These are phyloP conservation scores for Pythium vanterpoolii DNA, from an alignment of 352 stramenopile genomes.

Conservation along the genomic window DNA sequence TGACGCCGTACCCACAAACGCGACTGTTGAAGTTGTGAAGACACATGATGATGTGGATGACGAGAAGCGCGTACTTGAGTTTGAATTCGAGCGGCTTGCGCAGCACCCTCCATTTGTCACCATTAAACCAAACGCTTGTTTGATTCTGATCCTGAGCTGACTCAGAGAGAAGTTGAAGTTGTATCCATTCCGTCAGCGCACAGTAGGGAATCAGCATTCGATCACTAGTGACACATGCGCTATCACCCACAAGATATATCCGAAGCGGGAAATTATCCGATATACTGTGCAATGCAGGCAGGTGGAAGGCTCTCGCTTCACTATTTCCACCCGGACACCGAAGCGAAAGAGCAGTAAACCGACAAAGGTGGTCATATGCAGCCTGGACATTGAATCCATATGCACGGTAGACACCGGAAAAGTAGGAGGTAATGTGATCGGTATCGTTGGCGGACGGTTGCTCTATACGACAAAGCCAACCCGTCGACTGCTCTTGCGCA, in stretches of 20 bases:
- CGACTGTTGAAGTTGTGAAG: slow-evolving; percentile 5
- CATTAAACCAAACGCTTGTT: slow-evolving; percentile 35
- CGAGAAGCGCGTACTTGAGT: not conserved
- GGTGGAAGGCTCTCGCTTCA: not conserved
- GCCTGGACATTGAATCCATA: slow-evolving; percentile 8
- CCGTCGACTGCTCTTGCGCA: slow-evolving; percentile 4
- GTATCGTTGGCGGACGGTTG: not conserved
- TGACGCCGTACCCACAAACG: not conserved
- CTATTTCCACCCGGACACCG: not conserved
- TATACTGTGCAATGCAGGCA: not conserved
- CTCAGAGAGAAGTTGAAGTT: slow-evolving; percentile 34
- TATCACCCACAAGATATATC: slow-evolving; percentile 4
- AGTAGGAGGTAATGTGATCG: not conserved
- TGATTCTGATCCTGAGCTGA: slow-evolving; percentile 37
- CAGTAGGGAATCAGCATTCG: not conserved
- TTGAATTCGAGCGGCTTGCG: not conserved
- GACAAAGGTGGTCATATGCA: not conserved
- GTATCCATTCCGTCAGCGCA: not conserved
- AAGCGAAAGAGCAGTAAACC: slow-evolving; percentile 3
- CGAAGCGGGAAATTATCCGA: not conserved
- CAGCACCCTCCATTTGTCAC: slow-evolving; percentile 30
- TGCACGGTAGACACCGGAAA: slow-evolving; percentile 5
- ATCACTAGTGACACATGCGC: not conserved
- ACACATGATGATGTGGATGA: not conserved
- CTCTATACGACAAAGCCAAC: not conserved